Percentiles rank a stretch among this genome's conserved stretches.
These are phyloP conservation scores for Sporothrix pallida DNA, from an alignment of 2,329 filamentous ascomycete species.

Conservation along the genomic window DNA sequence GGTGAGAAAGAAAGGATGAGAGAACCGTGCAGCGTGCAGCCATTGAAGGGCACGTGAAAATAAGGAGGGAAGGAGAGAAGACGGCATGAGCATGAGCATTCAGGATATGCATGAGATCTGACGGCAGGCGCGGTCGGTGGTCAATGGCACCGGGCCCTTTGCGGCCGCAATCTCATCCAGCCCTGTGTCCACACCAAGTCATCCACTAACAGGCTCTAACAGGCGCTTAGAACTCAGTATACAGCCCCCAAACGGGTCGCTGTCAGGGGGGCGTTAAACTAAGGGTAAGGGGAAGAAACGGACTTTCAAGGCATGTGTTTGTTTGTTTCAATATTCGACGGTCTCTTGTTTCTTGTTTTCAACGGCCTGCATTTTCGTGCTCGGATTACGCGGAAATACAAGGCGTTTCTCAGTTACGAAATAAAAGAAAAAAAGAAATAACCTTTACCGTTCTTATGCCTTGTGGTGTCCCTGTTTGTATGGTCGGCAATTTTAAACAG, in stretches of 20 bases:
- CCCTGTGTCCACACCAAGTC: not conserved
- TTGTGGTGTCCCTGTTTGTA: not conserved
- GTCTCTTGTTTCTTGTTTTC: not conserved
- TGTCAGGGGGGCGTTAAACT: not conserved
- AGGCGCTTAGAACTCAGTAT: not conserved
- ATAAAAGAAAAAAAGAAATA: not conserved
- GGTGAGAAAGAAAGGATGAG: not conserved
- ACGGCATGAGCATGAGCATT: not conserved
- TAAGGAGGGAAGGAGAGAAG: too few relatives aligned
- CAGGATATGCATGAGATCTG: slow-evolving; percentile 2
- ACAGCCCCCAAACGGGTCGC: slow-evolving; percentile 6
- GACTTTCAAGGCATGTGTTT: too few relatives aligned
- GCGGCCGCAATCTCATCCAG: slow-evolving; percentile 1
- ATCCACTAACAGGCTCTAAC: not conserved
- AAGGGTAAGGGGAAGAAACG: slow-evolving; percentile 5
- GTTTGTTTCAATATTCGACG: not conserved
- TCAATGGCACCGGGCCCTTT: not conserved
- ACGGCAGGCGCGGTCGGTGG: not conserved
- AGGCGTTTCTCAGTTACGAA: not conserved
- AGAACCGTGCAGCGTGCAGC: not conserved
- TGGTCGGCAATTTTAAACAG: slow-evolving; percentile 20
- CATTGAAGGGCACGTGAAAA: not conserved
- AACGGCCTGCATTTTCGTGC: not conserved
- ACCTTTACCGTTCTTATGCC: not conserved
- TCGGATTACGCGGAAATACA: not conserved